Evolutionary conservation across 1,284 basidiomycete genomes (phyloP), one percentile per base, ranked within the genome.

Genomic region (Waitea zeae): DNA sequence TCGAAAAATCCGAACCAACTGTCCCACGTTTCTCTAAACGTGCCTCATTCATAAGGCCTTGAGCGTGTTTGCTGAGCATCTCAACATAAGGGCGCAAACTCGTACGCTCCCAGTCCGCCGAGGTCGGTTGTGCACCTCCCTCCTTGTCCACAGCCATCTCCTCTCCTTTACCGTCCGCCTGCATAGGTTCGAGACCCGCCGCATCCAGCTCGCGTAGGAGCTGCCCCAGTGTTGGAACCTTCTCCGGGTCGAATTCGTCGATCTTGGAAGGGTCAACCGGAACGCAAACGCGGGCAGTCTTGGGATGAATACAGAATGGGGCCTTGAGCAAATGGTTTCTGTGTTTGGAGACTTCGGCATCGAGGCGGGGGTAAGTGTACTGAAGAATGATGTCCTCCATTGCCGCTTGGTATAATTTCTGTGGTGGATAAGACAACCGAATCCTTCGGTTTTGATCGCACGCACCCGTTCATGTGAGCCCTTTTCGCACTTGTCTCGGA

Each of bases 241-340:
- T 50, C 37, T 70, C 72, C 0, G 93, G 95, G 49, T 95, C 76
- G 49, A 98, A 99, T 0, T 69, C 59, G 37, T 87, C 74, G n/a
- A 93, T 72, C 20, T 58, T 53, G 20, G 57, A 58, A 2, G 88
- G 81, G 47, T 95, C 80, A 19, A 98, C 62, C 1, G 95, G 95
- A 0, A 98, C 87, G 54, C 93, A 99, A 7, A 99, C 75, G 28
- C 90, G 73, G 1, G 92, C 92, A 1, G 95, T 98, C 41, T 88
- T 88, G 0, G 95, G 93, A 54, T 99, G 93, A 0, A 98, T 65
- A 50, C 90, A 95, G 56, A 99, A 98, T 0, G 95, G 95, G 17
- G 88, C 80, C 56, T 99, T 99, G 41, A 99, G 73, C 61, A 99
- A 68, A 59, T 99, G 95, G 58, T 98, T 98, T 38, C 90, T 70